These are phyloP conservation scores for Papiliotrema fonsecae DNA, from an alignment of 1,284 basidiomycete genomes.

Conservation along the genomic window DNA sequence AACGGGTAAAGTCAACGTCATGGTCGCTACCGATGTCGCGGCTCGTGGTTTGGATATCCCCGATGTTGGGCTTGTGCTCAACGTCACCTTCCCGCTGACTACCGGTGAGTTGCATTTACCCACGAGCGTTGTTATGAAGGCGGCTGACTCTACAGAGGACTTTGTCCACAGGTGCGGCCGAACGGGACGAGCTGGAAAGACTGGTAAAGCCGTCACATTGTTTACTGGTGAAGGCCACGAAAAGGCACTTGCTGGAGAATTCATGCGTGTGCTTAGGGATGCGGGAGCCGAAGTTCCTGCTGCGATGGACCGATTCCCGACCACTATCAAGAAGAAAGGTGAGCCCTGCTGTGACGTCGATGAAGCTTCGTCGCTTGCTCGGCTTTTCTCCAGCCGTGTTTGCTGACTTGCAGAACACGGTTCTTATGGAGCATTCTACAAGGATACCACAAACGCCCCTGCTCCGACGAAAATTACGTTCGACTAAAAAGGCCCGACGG, in stretches of 20 bases:
- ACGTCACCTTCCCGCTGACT: slow-evolving; percentile 96
- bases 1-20: slow-evolving; percentile 69
- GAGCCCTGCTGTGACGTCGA: slow-evolving; percentile 12
- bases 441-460: slow-evolving; percentile 67
- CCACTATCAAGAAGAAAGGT: slow-evolving; percentile 95
- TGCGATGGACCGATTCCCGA: slow-evolving; percentile 82
- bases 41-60: slow-evolving; percentile 96
- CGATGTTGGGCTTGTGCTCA: slow-evolving; percentile 84
- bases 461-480: slow-evolving; percentile 88
- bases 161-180: slow-evolving; percentile 97
- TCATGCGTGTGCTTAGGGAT: slow-evolving; percentile 86
- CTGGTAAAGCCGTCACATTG: slow-evolving; percentile 91
- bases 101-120: slow-evolving; percentile 60
- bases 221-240: slow-evolving; percentile 89
- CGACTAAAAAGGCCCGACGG: too few relatives aligned
- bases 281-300: slow-evolving; percentile 68
- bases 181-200: slow-evolving; percentile 87
- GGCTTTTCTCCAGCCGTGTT: too few relatives aligned
- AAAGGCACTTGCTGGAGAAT: slow-evolving; percentile 82
- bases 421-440: slow-evolving; percentile 64
- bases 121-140: not conserved
- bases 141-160: slow-evolving; percentile 49
- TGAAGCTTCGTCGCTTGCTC: too few relatives aligned
- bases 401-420: slow-evolving; percentile 34
- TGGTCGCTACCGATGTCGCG: slow-evolving; percentile 97